These are phyloP conservation scores for Arachis stenosperma DNA, from an alignment of 306 rosid species.

Conservation along the genomic window DNA sequence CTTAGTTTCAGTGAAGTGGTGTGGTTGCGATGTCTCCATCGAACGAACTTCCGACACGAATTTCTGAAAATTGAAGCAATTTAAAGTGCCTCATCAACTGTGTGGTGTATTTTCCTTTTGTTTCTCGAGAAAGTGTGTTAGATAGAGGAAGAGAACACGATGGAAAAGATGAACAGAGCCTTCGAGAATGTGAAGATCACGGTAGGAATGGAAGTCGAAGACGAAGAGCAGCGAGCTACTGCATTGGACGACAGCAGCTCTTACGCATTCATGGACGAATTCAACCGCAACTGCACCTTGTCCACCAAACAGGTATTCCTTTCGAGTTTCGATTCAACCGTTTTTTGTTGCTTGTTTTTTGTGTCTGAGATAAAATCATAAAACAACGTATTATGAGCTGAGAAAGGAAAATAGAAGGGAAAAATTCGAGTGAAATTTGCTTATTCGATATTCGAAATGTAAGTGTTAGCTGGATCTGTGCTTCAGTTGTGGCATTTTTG, in stretches of 20 bases:
- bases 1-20: conserved; percentile 27
- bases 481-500: conserved; percentile 18
- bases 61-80: conserved; percentile 41
- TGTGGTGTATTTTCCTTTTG: not conserved
- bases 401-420: not conserved
- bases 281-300: conserved; percentile 82
- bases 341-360: conserved; percentile 10
- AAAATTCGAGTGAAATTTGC: not conserved
- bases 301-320: conserved; percentile 75
- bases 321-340: not conserved
- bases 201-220: conserved; percentile 83
- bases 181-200: conserved; percentile 79
- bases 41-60: not conserved
- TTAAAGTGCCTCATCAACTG: not conserved
- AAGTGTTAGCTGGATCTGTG: conserved; percentile 18
- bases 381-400: not conserved
- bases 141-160: conserved; percentile 11
- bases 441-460: conserved; percentile 3
- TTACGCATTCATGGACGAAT: conserved; percentile 76
- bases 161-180: conserved; percentile 84
- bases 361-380: not conserved
- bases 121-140: conserved; percentile 46
- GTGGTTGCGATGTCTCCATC: conserved; percentile 36
- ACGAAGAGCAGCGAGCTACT: conserved; percentile 56
- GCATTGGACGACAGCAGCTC: conserved; percentile 44